Conservation (phyloP, 495 filamentous ascomycete species). For the Terfezia claveryi region DNA sequence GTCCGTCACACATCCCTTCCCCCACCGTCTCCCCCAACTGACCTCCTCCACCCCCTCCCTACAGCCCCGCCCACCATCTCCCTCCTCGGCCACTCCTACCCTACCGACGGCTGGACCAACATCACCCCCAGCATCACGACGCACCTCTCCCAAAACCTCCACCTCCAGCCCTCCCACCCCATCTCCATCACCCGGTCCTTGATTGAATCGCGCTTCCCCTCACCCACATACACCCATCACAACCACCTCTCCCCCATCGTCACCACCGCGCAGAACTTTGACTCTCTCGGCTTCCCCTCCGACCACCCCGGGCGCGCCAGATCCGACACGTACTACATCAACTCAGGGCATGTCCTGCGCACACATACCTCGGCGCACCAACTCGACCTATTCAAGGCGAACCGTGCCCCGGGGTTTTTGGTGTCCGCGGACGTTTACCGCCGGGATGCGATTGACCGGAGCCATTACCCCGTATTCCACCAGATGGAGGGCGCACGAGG, state of each 20-base stretch:
- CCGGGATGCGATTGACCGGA: conserved; percentile 80
- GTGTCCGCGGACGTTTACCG: conserved; percentile 93
- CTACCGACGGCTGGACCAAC: conserved; percentile 68
- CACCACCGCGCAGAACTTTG: conserved; percentile 74
- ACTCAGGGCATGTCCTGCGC: conserved; percentile 57
- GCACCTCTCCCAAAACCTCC: conserved; percentile 49
- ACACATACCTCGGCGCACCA: conserved; percentile 92
- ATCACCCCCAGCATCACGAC: conserved; percentile 51
- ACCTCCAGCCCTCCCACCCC: conserved; percentile 74
- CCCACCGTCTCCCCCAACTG: conserved; percentile 20
- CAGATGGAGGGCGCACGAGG: conserved; percentile 92
- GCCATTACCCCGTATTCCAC: conserved; percentile 92
- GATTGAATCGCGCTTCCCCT: conserved; percentile 73
- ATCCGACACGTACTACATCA: conserved; percentile 92
- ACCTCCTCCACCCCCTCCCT: conserved; percentile 28
- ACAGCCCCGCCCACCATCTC: conserved; percentile 18
- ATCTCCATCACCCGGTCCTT: conserved; percentile 73
- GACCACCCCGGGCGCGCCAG: conserved; percentile 76
- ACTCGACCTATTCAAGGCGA: conserved; percentile 59
- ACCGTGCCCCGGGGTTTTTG: conserved; percentile 56
- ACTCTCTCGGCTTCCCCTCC: conserved; percentile 72
- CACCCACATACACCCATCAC: conserved; percentile 49
- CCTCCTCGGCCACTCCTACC: conserved; percentile 42
- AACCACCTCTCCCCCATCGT: conserved; percentile 65
- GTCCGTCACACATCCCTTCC: background rate